phyloP scores from a whole-genome alignment of 2,329 filamentous ascomycete species.

The Microcera coccophila region DNA sequence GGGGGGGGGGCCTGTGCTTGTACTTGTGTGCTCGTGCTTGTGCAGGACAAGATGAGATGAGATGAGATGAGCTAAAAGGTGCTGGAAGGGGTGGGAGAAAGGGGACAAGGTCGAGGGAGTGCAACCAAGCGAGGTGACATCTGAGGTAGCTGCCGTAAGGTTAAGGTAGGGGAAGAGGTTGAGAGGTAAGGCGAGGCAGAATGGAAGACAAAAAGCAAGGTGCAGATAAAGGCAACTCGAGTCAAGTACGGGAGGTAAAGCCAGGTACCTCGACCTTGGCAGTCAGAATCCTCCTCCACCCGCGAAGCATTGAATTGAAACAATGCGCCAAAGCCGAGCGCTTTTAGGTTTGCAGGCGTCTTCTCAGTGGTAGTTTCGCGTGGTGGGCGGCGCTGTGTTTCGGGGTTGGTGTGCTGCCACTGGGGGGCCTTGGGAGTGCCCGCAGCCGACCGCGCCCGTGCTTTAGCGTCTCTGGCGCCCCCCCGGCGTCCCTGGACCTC shows the following conservation, averaged over 20 bases:
- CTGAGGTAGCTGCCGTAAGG: not conserved
- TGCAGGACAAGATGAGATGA: not conserved
- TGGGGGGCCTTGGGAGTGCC: slow-evolving; percentile 13
- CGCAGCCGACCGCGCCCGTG: slow-evolving; percentile 21
- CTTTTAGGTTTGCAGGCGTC: not conserved
- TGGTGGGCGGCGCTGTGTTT: slow-evolving; percentile 20
- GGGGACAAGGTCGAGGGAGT: not conserved
- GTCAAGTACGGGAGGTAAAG: not conserved
- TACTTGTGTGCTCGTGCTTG: not conserved
- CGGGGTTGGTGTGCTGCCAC: slow-evolving; percentile 8
- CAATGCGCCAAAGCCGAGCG: slow-evolving; percentile 1
- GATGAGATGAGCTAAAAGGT: not conserved
- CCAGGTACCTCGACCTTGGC: not conserved
- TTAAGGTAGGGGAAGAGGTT: not conserved
- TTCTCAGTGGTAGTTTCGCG: slow-evolving; percentile 4
- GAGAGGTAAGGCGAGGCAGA: not conserved
- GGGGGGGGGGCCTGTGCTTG: not conserved
- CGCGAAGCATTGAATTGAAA: not conserved
- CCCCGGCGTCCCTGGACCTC: no score
- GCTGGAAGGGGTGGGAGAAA: not conserved
- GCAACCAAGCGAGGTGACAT: not conserved
- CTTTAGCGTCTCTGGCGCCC: slow-evolving; percentile 19
- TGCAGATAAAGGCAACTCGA: not conserved
- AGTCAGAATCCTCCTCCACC: no score
- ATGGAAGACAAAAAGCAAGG: not conserved